Evolutionary conservation across 225 moss, liverwort and hornwort genomes (phyloP).

Genomic region (Pseudisothecium myosuroides): DNA sequence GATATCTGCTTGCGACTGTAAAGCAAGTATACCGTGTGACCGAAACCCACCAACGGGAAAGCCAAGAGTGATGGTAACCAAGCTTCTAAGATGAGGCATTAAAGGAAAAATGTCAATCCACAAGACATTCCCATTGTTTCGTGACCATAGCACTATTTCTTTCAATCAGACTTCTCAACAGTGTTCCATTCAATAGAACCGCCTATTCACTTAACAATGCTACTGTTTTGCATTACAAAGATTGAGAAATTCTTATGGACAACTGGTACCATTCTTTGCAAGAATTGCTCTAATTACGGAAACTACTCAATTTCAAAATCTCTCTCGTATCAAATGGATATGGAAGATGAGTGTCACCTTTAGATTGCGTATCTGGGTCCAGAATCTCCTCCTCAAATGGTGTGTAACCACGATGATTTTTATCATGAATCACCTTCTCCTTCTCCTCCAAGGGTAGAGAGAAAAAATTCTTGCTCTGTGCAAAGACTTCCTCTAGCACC

Average conservation of each 20-base stretch:
- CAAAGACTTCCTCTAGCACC: conserved; percentile 44
- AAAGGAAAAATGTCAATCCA: not conserved
- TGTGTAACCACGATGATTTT: conserved; percentile 77
- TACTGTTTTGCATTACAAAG: not conserved
- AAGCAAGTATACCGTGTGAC: not conserved
- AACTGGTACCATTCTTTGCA: not conserved
- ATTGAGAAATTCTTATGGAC: not conserved
- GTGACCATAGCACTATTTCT: not conserved
- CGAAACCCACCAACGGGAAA: not conserved
- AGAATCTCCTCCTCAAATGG: conserved; percentile 56
- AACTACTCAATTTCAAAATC: not conserved
- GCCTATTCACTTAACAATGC: not conserved
- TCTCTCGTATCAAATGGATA: not conserved
- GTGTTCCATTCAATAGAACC: not conserved
- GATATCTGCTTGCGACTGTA: not conserved
- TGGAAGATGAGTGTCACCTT: conserved; percentile 18
- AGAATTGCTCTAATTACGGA: not conserved
- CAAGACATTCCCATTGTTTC: not conserved
- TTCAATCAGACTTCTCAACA: not conserved
- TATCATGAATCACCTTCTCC: conserved; percentile 49
- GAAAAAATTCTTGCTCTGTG: conserved; percentile 64
- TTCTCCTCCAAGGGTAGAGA: conserved; percentile 64
- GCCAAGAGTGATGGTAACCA: not conserved
- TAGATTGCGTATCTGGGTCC: conserved; percentile 39
- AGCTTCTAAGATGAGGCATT: not conserved